Base-by-base conservation (phyloP, 371 early-diverging fungal genomes). In the Mucor saturninus region DNA sequence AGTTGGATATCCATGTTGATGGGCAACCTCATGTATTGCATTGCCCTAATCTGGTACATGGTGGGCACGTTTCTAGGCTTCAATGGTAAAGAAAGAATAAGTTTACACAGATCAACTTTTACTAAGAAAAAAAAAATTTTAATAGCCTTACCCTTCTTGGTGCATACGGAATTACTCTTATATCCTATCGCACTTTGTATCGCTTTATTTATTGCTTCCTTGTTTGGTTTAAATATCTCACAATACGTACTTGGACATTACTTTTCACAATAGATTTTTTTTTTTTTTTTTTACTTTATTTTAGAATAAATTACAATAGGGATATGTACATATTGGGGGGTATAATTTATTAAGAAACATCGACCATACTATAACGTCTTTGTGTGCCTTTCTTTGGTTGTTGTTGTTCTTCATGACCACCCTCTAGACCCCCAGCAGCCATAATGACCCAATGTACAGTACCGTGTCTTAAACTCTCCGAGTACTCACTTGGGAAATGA, bases 21-120 rank as follows among this genome's bases (percentile, higher is more conserved):
- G 43, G 95, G 93, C 35, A 95, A 96, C 71, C 83, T 93, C 10
- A 76, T 96, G 74, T 95, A 95, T 68, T 80, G 93, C 59, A 67
- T 80, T 6, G 90, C 94, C 1, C 79, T 80, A 7, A 67, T 83
- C 0, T 93, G 90, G 72, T 96, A 96, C 68, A 81, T 83, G 57
- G 91, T 89, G 63, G 89, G 93, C 40, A 94, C 95, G 8, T 96
- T 92, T 69, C 73, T 95, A 53, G 96, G 92, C 1, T 95, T 88
- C 70, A 92, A 88, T 76, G 91, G 92, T 92, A 79, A 21, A 21
- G 21, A 21, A 21, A 21, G 21, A 21, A 21, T 21, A 21, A 1
- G 21, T 21, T 0, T 21, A 21, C 21, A 26, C 7, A 28, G 28
- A 4, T 13, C 1, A 3, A 8, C 7, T 6, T 4, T 13, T 31